Base-by-base conservation (phyloP, 2,329 filamentous ascomycete species). In the Pyrenophora tritici-repentis region DNA sequence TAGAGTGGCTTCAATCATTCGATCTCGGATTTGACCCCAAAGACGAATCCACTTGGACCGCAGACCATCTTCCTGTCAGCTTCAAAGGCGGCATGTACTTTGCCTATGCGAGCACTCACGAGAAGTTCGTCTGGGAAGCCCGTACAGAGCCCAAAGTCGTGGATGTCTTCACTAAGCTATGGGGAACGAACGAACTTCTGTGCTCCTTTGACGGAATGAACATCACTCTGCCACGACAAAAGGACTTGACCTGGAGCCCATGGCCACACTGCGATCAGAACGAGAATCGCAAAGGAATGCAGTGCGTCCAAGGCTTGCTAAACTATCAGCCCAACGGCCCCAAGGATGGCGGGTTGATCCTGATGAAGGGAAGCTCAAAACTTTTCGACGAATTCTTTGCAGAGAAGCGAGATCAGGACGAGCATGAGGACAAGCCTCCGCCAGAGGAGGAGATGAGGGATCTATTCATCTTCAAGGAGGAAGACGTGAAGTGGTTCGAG, bases 21-120 rank as follows among this genome's bases (percentile, higher is more conserved):
- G 64, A 66, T 0, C 65, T 72, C 2, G 75, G 73, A 2, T 78
- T 78, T 39, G 70, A 78, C 41, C 50, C 54, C 13, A 52, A 62
- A 18, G 55, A 73, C 40, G 63, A 70, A 3, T 60, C 65, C 1
- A 76, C 74, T 1, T 75, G 72, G 66, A 70, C 59, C 16, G 55
- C 63, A 14, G 63, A 71, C 1, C 68, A 76, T 50, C 67, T 78
- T 0, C 75, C 76, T 1, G 65, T 71, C 12, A 63, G 68, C 41
- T 69, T 64, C 63, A 79, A 79, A 54, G 74, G 74, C 38, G 76
- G 76, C 45, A 78, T 78, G 70, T 79, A 77, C 59, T 69, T 70
- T 22, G 56, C 55, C 3, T 77, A 77, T 48, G 53, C 62, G 14
- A 67, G 70, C 24, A 58, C 63, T 2, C 75, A 78, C 53, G 76